Evolutionary conservation across 768 basidiomycete genomes (phyloP).

Genomic region (Symmetrospora coprosmae): DNA sequence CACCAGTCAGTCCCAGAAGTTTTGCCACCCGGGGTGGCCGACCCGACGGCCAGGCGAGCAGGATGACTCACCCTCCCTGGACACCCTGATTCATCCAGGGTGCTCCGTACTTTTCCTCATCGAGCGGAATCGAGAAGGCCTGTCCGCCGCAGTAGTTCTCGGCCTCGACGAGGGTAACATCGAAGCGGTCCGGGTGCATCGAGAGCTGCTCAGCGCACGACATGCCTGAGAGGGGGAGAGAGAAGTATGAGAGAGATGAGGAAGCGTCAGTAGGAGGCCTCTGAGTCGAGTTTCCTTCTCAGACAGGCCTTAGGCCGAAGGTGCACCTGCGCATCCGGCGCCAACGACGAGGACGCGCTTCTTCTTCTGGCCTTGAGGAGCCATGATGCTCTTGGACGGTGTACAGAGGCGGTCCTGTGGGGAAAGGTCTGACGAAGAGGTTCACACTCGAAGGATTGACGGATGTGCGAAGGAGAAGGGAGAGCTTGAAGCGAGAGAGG

Average conservation of each 20-base stretch:
- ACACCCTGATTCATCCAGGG: conserved; percentile 42
- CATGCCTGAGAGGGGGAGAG: conserved; percentile 30
- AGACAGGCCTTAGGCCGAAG: no score
- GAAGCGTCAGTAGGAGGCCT: background rate
- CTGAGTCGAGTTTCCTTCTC: no score
- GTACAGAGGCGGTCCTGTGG: no score
- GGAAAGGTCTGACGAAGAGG: no score
- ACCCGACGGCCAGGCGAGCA: background rate
- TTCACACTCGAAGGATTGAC: no score
- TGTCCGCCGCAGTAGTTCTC: conserved; percentile 41
- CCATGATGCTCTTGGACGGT: background rate
- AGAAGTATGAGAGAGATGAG: background rate
- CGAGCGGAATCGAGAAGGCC: conserved; percentile 40
- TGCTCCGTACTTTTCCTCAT: conserved; percentile 37
- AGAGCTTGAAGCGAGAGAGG: no score
- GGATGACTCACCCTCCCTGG: conserved; percentile 34
- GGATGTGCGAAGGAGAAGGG: no score
- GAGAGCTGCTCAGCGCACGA: conserved; percentile 39
- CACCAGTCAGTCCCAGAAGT: no score
- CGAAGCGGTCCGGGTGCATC: conserved; percentile 39
- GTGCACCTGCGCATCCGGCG: conserved; percentile 40
- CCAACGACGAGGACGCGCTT: conserved; percentile 41
- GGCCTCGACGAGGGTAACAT: conserved; percentile 39
- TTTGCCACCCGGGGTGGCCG: background rate
- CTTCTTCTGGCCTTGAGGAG: conserved; percentile 10